A percentile compares a stretch with the other conserved stretches of the same genome.
Evolutionary conservation across 352 stramenopile species (phyloP).

Genomic region (Phytophthora macrochlamydospora): DNA sequence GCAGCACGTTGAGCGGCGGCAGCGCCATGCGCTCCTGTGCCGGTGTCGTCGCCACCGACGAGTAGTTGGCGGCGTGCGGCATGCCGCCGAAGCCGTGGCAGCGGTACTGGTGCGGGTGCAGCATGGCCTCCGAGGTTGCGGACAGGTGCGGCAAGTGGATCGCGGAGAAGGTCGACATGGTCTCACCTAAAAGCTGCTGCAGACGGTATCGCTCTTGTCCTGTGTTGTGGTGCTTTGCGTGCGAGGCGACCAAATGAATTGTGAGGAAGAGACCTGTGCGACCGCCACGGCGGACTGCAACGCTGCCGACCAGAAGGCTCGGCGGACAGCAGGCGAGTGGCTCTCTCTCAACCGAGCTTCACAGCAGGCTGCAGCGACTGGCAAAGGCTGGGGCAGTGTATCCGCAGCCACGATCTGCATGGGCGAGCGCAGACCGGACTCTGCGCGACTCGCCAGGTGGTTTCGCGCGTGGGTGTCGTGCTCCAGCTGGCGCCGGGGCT

Average conservation of each 20-base stretch:
- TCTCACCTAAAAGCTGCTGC: background rate
- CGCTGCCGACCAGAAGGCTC: slow-evolving; percentile 33
- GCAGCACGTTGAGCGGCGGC: slow-evolving; percentile 50
- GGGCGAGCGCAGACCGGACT: slow-evolving; percentile 19
- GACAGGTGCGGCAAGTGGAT: slow-evolving; percentile 31
- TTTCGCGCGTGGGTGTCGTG: slow-evolving; percentile 30
- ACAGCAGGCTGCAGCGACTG: slow-evolving; percentile 32
- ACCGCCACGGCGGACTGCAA: slow-evolving; percentile 15
- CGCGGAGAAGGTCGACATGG: slow-evolving; percentile 29
- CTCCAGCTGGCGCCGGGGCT: slow-evolving; percentile 22
- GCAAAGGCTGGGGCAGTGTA: slow-evolving; percentile 32
- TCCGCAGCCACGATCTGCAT: slow-evolving; percentile 31
- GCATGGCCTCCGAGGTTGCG: slow-evolving; percentile 22
- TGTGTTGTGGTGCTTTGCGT: background rate
- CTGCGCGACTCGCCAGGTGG: slow-evolving; percentile 28
- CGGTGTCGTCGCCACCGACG: slow-evolving; percentile 7
- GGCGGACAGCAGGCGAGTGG: slow-evolving; percentile 21
- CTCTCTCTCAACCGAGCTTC: slow-evolving; percentile 26
- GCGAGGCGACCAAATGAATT: slow-evolving; percentile 36
- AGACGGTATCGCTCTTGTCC: slow-evolving; percentile 7
- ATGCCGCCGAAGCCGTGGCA: slow-evolving; percentile 26
- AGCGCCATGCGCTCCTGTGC: slow-evolving; percentile 64
- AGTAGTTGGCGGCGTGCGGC: slow-evolving; percentile 22
- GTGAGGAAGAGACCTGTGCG: slow-evolving; percentile 24
- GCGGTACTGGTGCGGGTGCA: slow-evolving; percentile 26